phyloP scores from a whole-genome alignment of 1,139 yeast species.

The Pichia kudriavzevii region DNA sequence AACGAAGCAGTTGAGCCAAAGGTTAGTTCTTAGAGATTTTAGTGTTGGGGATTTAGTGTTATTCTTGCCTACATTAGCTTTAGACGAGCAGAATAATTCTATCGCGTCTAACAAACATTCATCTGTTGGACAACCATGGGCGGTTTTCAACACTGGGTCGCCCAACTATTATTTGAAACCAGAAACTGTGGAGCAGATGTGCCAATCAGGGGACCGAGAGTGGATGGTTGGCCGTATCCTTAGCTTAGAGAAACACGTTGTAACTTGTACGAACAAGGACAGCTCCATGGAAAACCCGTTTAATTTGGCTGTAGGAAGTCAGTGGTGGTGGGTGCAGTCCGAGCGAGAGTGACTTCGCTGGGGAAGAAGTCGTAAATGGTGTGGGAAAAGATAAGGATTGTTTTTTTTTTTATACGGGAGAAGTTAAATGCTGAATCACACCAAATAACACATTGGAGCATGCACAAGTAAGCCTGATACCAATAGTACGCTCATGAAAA shows the following conservation, averaged over 20 bases:
- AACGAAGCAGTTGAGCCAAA: slow-evolving; percentile 35
- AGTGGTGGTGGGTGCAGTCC: slow-evolving; percentile 33
- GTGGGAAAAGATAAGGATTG: too few relatives aligned
- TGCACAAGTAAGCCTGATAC: too few relatives aligned
- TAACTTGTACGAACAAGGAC: slow-evolving; percentile 33
- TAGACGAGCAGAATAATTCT: too few relatives aligned
- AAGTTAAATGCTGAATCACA: too few relatives aligned
- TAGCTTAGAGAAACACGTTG: slow-evolving; percentile 40
- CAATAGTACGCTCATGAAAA: too few relatives aligned
- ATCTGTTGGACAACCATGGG: slow-evolving; percentile 55
- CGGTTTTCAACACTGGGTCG: slow-evolving; percentile 76
- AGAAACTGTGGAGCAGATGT: slow-evolving; percentile 15
- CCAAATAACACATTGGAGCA: too few relatives aligned
- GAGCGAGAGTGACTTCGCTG: not conserved
- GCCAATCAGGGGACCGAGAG: slow-evolving; percentile 38
- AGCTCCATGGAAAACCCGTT: slow-evolving; percentile 39
- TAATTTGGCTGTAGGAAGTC: slow-evolving; percentile 38
- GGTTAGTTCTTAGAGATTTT: slow-evolving; percentile 62
- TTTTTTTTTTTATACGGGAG: too few relatives aligned
- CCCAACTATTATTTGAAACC: slow-evolving; percentile 65
- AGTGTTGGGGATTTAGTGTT: slow-evolving; percentile 67
- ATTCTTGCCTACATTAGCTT: slow-evolving; percentile 59
- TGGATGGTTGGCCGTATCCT: slow-evolving; percentile 67
- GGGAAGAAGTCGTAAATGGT: too few relatives aligned
- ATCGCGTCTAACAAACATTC: slow-evolving; percentile 1